Evolutionary conservation across 1,139 yeast genomes (phyloP), one percentile per base, ranked within the genome.

Genomic region (Nakaseomyces bracarensis): DNA sequence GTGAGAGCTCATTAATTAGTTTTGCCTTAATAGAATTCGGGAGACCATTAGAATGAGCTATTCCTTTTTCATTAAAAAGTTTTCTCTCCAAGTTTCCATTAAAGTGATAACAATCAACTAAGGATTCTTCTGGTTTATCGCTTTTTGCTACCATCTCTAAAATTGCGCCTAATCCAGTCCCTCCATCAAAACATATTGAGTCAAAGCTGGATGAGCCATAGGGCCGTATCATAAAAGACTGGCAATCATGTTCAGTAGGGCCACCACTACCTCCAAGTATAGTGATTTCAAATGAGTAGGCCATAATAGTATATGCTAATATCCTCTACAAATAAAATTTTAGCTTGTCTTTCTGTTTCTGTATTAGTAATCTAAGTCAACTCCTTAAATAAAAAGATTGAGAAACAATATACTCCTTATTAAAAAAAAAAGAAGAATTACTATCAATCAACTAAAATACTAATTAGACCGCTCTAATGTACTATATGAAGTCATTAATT

Each of bases 211-310:
- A 50, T 1, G 70, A 47, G 3, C 57, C 46, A 1, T 69, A 54
- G 0, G 89, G 80, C 52, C 83, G 82, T 23, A 86, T 54, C 40
- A 86, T 63, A 42, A 78, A 72, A 4, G 85, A 70, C 49, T 89
- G 82, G 3, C 82, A 81, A 16, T 71, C 66, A 9, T 77, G 75
- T 31, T 82, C 89, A 14, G 77, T 58, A 0, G 93, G 93, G 4
- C 95, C 95, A 4, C 95, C 95, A 3, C 82, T 73, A 13, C 82
- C 71, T 4, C 95, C 95, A 45, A 82, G 62, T 36, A 80, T 72
- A 1, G 83, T 77, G 29, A 81, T 53, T 41, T 73, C 75, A 49
- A 74, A 74, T 14, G 27, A 19, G 10, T 21, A 25, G 4, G 38
- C n/a, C 38, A 36, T 36, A 4, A n/a, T 28, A 28, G 7, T 22